Evolutionary conservation across 345 rosid species (phyloP), one percentile per base, ranked within the genome.

Genomic region (Heritiera littoralis): DNA sequence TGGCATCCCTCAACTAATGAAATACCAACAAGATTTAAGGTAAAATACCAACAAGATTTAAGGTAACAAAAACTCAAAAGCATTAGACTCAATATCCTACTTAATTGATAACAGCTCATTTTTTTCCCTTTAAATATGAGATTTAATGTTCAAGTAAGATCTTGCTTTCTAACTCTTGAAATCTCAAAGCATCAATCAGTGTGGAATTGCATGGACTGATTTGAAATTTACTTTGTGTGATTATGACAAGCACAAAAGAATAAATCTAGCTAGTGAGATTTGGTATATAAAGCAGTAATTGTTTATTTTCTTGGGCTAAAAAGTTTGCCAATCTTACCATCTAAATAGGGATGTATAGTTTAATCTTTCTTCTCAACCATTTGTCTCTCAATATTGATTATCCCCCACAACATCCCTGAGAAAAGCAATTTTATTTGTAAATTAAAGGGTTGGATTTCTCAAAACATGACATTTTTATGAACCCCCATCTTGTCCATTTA

Each of bases 211-310:
- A 46, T 64, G 52, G 66, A 45, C 7, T 69, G n/a, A 11, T 75
- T 63, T 46, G 28, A 76, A 74, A 13, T 73, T 81, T 76, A 9
- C 51, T 56, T 41, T 45, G 66, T 54, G 60, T 76, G 84, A 83
- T 79, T 41, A 71, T 9, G 81, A 73, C 78, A 65, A 69, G 23
- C 83, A 77, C 82, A 18, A 80, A 78, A 32, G 73, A 81, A 76
- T 52, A 60, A 61, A 61, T 73, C 58, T 72, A 60, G 46, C 18
- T 49, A 46, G 18, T 46, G 75, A 30, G 61, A 70, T 78, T 75
- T 41, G 17, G 49, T 32, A 61, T 74, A 40, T 35, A 35, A 52
- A 73, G 64, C 8, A 32, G 64, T n/a, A 5, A 18, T 55, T 51
- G 40, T 20, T 8, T 73, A 23, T 35, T 35, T 35, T 35, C 38